Base-by-base conservation (phyloP, 495 filamentous ascomycete genomes). In the Chaetomium cochliodes region DNA sequence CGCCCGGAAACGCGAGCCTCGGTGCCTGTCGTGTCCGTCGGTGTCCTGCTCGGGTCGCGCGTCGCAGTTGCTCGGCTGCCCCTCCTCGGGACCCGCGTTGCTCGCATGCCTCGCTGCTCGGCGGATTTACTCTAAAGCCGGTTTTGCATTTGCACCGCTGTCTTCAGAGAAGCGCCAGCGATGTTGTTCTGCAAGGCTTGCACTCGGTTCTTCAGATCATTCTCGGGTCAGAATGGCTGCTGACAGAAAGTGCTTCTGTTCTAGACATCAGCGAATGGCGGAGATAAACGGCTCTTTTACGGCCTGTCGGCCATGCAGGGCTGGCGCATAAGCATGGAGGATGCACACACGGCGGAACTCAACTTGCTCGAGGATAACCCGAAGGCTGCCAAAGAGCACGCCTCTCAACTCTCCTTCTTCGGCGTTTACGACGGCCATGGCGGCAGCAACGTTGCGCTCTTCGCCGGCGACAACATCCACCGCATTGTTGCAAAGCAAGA, bases 311-410 rank as follows among this genome's bases (percentile, higher is more conserved):
- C 91, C 77, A 98, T 98, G 94, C 94, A 98, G 79, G 94, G 94
- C 81, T 98, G 94, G 94, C 90, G 94, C 78, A 97, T 98, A 77
- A 96, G 91, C 78, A 98, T 98, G 94, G 94, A 98, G 76, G 94
- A 98, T 73, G 87, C 94, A 63, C 94, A 98, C 79, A 90, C 91
- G 44, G 84, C 89, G 23, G 77, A 96, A 30, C 89, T 98, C 71
- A 91, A 98, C 77, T 85, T 98, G 65, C 85, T 96, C 70, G 84
- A 88, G 65, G 79, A 81, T 61, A 80, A 81, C 51, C 77, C 81
- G 51, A 80, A 84, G 44, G 80, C 83, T 42, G 79, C 83, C 57
- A 86, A 87, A 75, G 80, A 83, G 44, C 87, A 88, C 58, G 75
- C 82, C 56, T 89, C 90, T 62, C 88, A 89, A 70, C 80, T 98